phyloP scores from a whole-genome alignment of 169 alveolate species.

The Cryptosporidium sp. region DNA sequence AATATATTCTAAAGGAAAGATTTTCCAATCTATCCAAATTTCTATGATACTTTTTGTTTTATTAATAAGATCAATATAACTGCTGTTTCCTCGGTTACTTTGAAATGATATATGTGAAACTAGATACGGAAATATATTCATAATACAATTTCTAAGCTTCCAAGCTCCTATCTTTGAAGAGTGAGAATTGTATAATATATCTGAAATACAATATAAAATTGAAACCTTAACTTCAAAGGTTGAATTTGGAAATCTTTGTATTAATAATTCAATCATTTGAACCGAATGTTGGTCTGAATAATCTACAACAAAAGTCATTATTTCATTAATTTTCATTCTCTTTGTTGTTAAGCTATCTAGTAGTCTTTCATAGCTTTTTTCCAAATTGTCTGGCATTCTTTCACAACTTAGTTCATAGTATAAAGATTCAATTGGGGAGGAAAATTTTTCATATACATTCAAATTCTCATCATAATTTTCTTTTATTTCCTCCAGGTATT shows the following conservation, averaged over 20 bases:
- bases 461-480: constrained; percentile 1
- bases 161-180: constrained; percentile 65
- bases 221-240: constrained; percentile 9
- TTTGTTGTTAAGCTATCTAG: constrained; percentile 13
- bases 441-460: background rate
- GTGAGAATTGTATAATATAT: constrained; percentile 58
- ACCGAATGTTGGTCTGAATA: constrained; percentile 48
- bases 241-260: constrained; percentile 42
- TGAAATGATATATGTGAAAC: constrained; percentile 59
- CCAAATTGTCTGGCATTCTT: constrained; percentile 9
- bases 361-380: background rate
- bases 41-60: constrained; percentile 22
- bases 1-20: constrained; percentile 45
- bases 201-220: constrained; percentile 45
- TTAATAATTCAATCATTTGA: constrained; percentile 21
- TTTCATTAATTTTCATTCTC: constrained; percentile 25
- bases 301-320: constrained; percentile 58
- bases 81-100: constrained; percentile 24
- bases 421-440: constrained; percentile 22
- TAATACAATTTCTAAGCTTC: constrained; percentile 49
- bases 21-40: constrained; percentile 59
- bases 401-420: constrained; percentile 18
- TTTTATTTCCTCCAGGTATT: background rate
- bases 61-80: background rate
- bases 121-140: constrained; percentile 41